Percentiles rank a stretch among this genome's conserved stretches.
These are phyloP conservation scores for Cyberlindnera amylophila DNA, from an alignment of 805 yeast genomes.

Conservation along the genomic window DNA sequence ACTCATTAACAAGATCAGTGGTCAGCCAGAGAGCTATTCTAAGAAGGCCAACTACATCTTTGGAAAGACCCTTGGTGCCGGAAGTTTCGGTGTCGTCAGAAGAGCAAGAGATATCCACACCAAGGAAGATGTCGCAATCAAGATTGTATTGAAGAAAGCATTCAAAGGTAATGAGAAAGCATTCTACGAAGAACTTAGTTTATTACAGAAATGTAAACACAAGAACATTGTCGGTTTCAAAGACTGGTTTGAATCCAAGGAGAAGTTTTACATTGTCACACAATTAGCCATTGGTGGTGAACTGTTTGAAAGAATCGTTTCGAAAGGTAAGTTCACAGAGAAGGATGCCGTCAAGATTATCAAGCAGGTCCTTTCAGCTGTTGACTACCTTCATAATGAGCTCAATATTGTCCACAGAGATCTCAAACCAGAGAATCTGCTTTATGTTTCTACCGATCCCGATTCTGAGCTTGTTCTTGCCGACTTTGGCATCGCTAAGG, in stretches of 20 bases:
- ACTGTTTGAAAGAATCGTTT: slow-evolving; percentile 79
- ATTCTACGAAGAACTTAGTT: slow-evolving; percentile 71
- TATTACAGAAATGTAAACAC: slow-evolving; percentile 67
- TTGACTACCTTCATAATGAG: slow-evolving; percentile 67
- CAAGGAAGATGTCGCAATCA: slow-evolving; percentile 79
- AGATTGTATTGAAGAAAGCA: slow-evolving; percentile 82
- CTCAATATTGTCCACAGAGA: slow-evolving; percentile 87
- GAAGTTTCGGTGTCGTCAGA: slow-evolving; percentile 90
- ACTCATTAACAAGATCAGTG: slow-evolving; percentile 52
- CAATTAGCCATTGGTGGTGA: slow-evolving; percentile 97
- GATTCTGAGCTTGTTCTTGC: slow-evolving; percentile 80
- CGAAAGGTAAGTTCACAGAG: slow-evolving; percentile 83
- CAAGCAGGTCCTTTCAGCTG: slow-evolving; percentile 71
- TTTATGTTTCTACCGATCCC: slow-evolving; percentile 56
- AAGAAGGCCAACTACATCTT: slow-evolving; percentile 70
- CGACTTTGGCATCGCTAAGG: slow-evolving; percentile 93
- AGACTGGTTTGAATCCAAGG: slow-evolving; percentile 92
- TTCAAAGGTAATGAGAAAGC: slow-evolving; percentile 73
- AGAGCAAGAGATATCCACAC: slow-evolving; percentile 54
- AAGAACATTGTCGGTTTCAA: slow-evolving; percentile 86
- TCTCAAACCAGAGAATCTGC: slow-evolving; percentile 88
- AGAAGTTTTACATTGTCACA: slow-evolving; percentile 89
- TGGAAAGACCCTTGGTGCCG: slow-evolving; percentile 88
- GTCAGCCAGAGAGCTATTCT: slow-evolving; percentile 68
- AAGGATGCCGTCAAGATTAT: slow-evolving; percentile 77